Base-by-base conservation (phyloP, 768 basidiomycete genomes). In the Psilocybe sp. region DNA sequence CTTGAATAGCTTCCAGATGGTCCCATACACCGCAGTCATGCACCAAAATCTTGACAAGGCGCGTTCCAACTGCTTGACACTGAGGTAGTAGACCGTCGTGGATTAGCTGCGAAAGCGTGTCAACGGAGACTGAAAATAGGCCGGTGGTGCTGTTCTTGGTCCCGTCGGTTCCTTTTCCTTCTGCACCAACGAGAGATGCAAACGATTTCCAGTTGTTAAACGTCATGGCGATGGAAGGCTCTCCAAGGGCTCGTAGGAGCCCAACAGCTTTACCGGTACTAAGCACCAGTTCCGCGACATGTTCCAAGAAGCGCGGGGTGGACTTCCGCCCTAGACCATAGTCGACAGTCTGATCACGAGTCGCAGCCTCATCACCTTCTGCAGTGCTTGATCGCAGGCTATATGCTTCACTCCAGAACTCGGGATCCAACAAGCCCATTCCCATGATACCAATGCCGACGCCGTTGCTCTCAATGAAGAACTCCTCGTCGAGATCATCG, bases 391-490 rank as follows among this genome's bases (percentile, higher is more conserved):
- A 76, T 35, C 83, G 68, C 52, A 90, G 62, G 2, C 70, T 69
- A 64, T 85, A 91, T 0, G 85, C 87, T 37, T 88, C 82, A 28
- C 75, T 69, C 90, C 90, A 93, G 60, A 90, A 90, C 49, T 91
- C 87, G 0, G 84, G 85, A 58, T 87, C 85, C 59, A 81, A 53
- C 16, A 85, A 60, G 1, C 77, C 77, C 39, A 77, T 60, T 3
- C 73, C 75, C 61, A 73, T 67, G 61, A 74, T 73, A 36, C 77
- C 77, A 44, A 74, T 50, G 0, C 74, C 75, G 39, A 88, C 69
- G 15, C 82, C 84, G 58, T 79, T 89, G 52, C 80, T 78, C 59
- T 87, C 85, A 40, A 93, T 81, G 65, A 92, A 92, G 67, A 91
- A 91, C 59, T 93, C 90, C 10, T 85, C 84, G 15, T 85, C 82